Evolutionary conservation across 2,329 filamentous ascomycete genomes (phyloP).

Genomic region (Sphaerulina musiva): DNA sequence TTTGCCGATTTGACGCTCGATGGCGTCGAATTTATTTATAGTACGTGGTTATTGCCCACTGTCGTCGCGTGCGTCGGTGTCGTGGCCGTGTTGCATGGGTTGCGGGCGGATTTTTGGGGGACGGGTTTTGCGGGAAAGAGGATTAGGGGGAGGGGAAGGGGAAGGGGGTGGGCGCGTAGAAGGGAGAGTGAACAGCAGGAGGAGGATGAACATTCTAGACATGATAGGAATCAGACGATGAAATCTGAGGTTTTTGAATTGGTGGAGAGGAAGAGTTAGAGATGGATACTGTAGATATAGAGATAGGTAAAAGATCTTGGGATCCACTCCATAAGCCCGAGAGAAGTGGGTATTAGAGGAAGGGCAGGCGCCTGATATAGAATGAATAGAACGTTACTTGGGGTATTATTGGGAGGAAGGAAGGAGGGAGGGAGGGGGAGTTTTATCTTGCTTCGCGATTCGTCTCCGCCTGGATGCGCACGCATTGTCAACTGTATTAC

Average conservation of each 20-base stretch:
- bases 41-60: slow-evolving; percentile 8
- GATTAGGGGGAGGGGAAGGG: background rate
- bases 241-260: slow-evolving; percentile 3
- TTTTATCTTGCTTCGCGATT: too few relatives aligned
- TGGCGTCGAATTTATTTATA: background rate
- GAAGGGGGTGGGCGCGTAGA: background rate
- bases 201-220: too few relatives aligned
- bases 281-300: background rate
- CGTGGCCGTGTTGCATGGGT: slow-evolving; percentile 4
- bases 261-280: slow-evolving; percentile 2
- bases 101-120: background rate
- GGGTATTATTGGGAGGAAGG: too few relatives aligned
- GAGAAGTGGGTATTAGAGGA: too few relatives aligned
- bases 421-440: too few relatives aligned
- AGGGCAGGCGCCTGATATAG: too few relatives aligned
- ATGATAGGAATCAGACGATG: background rate
- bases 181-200: background rate
- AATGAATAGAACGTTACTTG: too few relatives aligned
- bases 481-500: too few relatives aligned
- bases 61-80: slow-evolving; percentile 4
- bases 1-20: slow-evolving; percentile 4
- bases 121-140: background rate
- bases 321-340: too few relatives aligned
- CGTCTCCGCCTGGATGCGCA: too few relatives aligned
- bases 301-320: too few relatives aligned